Evolutionary conservation across 345 rosid species (phyloP), one percentile per base, ranked within the genome.

Genomic region (Nasturtium officinale): DNA sequence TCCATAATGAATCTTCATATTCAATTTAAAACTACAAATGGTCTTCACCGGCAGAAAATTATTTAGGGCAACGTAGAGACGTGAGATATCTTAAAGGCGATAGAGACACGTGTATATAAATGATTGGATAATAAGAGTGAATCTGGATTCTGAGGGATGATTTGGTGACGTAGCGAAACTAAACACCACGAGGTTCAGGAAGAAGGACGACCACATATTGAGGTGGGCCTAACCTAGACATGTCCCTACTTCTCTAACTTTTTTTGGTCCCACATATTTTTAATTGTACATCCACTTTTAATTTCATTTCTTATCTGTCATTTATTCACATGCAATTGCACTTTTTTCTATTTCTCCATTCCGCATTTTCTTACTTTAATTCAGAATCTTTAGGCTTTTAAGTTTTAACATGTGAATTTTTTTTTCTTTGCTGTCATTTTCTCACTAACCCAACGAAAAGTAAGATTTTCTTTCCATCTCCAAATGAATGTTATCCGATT

Each of bases 341-440:
- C 42, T 13, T 60, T 48, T 48, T 13, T 30, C 6, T 66, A 2
- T 15, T 9, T 15, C n/a, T 45, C 20, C 25, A 30, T 30, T 73
- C 66, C 67, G 43, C 69, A 68, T 75, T 61, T 61, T 69, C 62
- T 52, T 67, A 53, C 50, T 75, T 67, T 40, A 52, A 61, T 61
- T 69, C 52, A 61, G 64, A 76, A 76, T 61, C 69, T 59, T 61
- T 76, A 61, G 74, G 74, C 74, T 76, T 69, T 75, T 45, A 2
- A 32, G 64, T 75, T 68, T 75, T 53, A 2, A 43, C 74, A 75
- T 69, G 74, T 69, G 79, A 67, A 47, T 18, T 60, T 23, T 23
- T 23, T 23, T 23, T 1, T 23, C 25, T 23, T 23, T 21, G 35
- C 26, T 26, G 53, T 65, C 71, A 46, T 23, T 54, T 46, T 55